Percentiles rank a stretch among this genome's conserved stretches.
phyloP scores from a whole-genome alignment of 2,329 filamentous ascomycete genomes.

The Fusarium nodosum region DNA sequence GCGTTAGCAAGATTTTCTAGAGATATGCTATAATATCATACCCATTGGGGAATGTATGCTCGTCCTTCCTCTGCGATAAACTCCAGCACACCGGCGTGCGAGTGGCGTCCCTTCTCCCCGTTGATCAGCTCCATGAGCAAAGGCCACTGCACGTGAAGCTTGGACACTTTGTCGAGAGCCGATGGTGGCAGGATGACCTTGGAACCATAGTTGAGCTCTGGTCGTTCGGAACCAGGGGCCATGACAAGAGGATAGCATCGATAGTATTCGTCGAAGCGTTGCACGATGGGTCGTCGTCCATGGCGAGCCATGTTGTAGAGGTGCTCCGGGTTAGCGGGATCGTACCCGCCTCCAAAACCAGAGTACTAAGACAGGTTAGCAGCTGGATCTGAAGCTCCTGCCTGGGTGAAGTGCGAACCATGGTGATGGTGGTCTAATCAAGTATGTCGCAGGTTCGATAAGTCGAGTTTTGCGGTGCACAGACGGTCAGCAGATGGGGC shows the following conservation, averaged over 20 bases:
- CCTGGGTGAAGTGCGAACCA: constrained; percentile 34
- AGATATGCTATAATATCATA: constrained; percentile 56
- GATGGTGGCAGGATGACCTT: constrained; percentile 98
- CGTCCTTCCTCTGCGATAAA: constrained; percentile 98
- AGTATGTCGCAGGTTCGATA: constrained; percentile 21
- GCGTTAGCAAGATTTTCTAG: constrained; percentile 39
- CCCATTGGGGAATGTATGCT: constrained; percentile 96
- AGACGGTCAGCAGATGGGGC: constrained; percentile 38
- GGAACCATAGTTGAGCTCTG: constrained; percentile 93
- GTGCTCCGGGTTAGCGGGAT: constrained; percentile 63
- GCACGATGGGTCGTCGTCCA: constrained; percentile 65
- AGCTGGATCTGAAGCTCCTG: not conserved
- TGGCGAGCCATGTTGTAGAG: constrained; percentile 64
- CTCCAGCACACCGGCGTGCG: constrained; percentile 94
- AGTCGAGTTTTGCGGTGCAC: constrained; percentile 6
- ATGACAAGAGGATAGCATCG: constrained; percentile 96
- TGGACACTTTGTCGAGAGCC: constrained; percentile 94
- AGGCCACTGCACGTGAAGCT: constrained; percentile 96
- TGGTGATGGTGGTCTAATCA: constrained; percentile 24
- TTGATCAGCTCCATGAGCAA: constrained; percentile 98
- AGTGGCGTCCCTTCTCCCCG: constrained; percentile 81
- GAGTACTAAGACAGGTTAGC: constrained; percentile 50
- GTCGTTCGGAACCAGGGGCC: constrained; percentile 90
- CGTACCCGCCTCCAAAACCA: constrained; percentile 59
- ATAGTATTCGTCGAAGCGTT: constrained; percentile 98